Evolutionary conservation across 345 rosid species (phyloP).

Genomic region (Conringia planisiliqua): DNA sequence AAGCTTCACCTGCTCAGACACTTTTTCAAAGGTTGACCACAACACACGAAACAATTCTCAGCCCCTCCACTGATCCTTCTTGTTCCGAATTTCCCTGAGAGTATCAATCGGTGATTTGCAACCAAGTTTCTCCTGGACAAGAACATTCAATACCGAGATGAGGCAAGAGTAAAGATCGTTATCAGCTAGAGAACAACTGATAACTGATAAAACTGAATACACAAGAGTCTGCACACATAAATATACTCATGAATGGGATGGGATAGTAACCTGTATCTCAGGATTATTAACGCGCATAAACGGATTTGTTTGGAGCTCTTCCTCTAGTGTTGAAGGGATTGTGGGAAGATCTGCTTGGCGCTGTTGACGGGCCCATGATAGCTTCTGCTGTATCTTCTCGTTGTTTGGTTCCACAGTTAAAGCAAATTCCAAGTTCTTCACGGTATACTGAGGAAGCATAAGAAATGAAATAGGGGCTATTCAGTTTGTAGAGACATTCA

Average conservation of each 20-base stretch:
- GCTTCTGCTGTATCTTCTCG: constrained; percentile 59
- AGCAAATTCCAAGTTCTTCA: constrained; percentile 90
- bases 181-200: not conserved
- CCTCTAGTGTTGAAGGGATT: constrained; percentile 81
- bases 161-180: not conserved
- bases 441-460: constrained; percentile 61
- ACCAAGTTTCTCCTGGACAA: constrained; percentile 52
- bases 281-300: constrained; percentile 74
- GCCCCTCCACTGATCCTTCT: constrained; percentile 79
- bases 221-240: not conserved
- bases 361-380: constrained; percentile 79
- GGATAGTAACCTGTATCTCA: constrained; percentile 34
- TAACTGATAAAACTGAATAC: not conserved
- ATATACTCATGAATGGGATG: not conserved
- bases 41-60: constrained; percentile 25
- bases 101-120: constrained; percentile 63
- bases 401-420: constrained; percentile 72
- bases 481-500: not conserved
- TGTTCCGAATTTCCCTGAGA: constrained; percentile 53
- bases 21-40: not conserved
- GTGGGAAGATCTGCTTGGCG: constrained; percentile 68
- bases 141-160: not conserved
- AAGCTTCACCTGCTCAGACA: not conserved
- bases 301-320: constrained; percentile 84
- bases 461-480: not conserved